phyloP scores from a whole-genome alignment of 179 eudicot genomes.

The Sideroxylon spinosum region DNA sequence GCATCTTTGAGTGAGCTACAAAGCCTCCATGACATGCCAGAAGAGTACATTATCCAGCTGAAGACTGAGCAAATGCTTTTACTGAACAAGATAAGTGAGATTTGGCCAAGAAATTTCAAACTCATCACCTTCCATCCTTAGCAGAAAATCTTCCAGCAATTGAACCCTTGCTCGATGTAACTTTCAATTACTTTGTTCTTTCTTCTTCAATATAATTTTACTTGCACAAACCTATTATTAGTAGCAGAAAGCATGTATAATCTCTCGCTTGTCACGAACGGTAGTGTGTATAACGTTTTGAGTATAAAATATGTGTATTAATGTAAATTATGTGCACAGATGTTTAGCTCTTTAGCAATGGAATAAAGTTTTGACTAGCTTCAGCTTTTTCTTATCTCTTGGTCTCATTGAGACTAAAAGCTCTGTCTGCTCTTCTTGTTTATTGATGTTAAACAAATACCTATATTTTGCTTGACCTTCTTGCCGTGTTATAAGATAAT shows the following conservation, averaged over 20 bases:
- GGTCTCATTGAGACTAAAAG: not conserved
- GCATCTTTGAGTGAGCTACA: conserved; percentile 58
- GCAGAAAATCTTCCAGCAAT: conserved; percentile 24
- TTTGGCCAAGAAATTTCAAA: conserved; percentile 78
- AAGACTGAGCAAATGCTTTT: conserved; percentile 80
- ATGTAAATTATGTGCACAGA: not conserved
- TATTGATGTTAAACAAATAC: no score
- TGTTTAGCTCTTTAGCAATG: no score
- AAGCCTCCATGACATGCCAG: conserved; percentile 69
- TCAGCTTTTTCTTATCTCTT: not conserved
- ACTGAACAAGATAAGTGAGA: conserved; percentile 70
- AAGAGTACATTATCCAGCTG: conserved; percentile 72
- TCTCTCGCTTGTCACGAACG: not conserved
- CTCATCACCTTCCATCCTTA: conserved; percentile 41
- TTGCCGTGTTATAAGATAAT: no score
- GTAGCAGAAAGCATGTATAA: not conserved
- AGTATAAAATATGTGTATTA: no score
- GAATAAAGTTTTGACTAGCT: not conserved
- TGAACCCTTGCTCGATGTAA: not conserved
- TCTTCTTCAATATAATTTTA: not conserved
- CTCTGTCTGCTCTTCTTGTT: not conserved
- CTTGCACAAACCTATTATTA: not conserved
- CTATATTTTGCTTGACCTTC: no score
- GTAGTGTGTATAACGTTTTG: no score
- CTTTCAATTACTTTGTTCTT: not conserved